Evolutionary conservation across 139 green algal species (phyloP).

Genomic region (Parachlorella kessleri): DNA sequence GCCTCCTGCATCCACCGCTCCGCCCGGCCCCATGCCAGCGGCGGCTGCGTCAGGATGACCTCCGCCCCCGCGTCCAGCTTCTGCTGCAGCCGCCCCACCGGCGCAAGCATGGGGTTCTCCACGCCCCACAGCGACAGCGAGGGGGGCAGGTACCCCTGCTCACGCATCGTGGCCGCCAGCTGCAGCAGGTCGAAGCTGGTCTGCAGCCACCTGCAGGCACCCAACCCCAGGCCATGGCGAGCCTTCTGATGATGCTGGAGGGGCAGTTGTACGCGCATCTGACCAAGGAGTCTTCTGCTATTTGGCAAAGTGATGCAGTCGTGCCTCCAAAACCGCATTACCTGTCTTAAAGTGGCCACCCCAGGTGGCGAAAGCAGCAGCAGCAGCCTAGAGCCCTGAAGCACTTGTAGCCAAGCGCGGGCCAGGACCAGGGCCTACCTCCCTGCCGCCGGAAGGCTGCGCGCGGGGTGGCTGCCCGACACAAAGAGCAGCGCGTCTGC

Average conservation of each 20-base stretch:
- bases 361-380: no score
- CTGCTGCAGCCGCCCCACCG: slow-evolving; percentile 6
- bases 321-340: no score
- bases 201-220: slow-evolving; percentile 35
- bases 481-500: slow-evolving; percentile 69
- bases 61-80: slow-evolving; percentile 66
- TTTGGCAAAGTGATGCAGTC: no score
- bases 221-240: background rate
- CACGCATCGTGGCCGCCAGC: slow-evolving; percentile 40
- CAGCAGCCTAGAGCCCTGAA: no score
- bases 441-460: slow-evolving; percentile 35
- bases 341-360: no score
- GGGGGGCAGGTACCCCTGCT: slow-evolving; percentile 39
- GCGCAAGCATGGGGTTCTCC: slow-evolving; percentile 65
- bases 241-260: background rate
- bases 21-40: slow-evolving; percentile 58
- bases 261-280: no score
- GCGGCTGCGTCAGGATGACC: slow-evolving; percentile 77
- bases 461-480: slow-evolving; percentile 72
- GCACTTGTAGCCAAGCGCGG: no score
- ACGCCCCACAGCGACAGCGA: slow-evolving; percentile 68
- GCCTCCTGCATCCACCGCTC: slow-evolving; percentile 58
- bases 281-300: no score
- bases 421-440: slow-evolving; percentile 26
- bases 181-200: slow-evolving; percentile 51